These are phyloP conservation scores for Paraphaeosphaeria sporulosa DNA, from an alignment of 2,329 filamentous ascomycete species.

Conservation along the genomic window DNA sequence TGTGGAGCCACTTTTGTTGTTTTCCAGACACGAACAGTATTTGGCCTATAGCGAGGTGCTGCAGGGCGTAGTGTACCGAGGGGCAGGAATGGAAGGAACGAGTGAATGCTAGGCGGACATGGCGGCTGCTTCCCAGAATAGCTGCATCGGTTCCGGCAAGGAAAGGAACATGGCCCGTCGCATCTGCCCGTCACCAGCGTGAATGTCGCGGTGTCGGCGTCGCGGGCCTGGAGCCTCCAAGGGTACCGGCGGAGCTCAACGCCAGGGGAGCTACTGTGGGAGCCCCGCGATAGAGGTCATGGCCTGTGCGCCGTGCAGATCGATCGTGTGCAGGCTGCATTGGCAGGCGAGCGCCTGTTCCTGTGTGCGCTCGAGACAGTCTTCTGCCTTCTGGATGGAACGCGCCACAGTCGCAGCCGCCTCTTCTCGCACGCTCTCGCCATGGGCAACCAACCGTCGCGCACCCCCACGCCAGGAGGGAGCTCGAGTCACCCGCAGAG, in stretches of 20 bases:
- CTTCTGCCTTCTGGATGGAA: slow-evolving; percentile 14
- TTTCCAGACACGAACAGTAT: neutral
- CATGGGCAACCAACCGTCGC: slow-evolving; percentile 48
- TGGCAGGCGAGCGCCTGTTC: slow-evolving; percentile 20
- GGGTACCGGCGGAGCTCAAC: slow-evolving; percentile 2
- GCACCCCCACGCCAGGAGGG: slow-evolving; percentile 29
- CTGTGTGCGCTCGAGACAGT: slow-evolving; percentile 1
- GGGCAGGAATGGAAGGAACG: neutral
- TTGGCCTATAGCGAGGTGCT: neutral
- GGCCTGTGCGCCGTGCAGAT: slow-evolving; percentile 22
- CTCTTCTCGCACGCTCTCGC: slow-evolving; percentile 7
- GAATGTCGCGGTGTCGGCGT: neutral
- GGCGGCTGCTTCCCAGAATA: slow-evolving; percentile 13
- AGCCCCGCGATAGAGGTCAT: slow-evolving; percentile 18
- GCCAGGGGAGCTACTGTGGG: slow-evolving; percentile 2
- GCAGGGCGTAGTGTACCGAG: neutral
- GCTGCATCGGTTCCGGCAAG: neutral
- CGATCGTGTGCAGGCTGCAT: slow-evolving; percentile 4
- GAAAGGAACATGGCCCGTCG: slow-evolving; percentile 3
- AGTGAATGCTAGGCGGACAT: slow-evolving; percentile 20
- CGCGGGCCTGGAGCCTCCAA: neutral
- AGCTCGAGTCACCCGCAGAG: slow-evolving; percentile 37
- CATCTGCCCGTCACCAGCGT: neutral
- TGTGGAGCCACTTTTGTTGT: neutral
- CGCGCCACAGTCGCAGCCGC: slow-evolving; percentile 9